A percentile compares a stretch with the other conserved stretches of the same genome.
Evolutionary conservation across 2,329 filamentous ascomycete genomes (phyloP).

Genomic region (Knufia fluminis): DNA sequence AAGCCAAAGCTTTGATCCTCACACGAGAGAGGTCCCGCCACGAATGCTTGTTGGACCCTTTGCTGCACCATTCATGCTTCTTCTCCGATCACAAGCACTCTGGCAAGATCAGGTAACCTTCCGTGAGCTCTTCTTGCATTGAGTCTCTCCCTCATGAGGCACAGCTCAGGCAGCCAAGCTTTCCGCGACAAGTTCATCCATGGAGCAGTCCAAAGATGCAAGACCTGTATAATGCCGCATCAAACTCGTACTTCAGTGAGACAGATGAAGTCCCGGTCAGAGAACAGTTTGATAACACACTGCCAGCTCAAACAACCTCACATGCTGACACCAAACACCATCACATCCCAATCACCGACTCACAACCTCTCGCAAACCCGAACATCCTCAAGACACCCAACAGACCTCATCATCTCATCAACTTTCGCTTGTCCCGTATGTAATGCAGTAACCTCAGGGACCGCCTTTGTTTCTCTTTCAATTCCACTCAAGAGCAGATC

Average conservation of each 20-base stretch:
- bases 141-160: conserved; percentile 7
- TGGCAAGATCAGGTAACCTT: conserved; percentile 8
- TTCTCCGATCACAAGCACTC: background rate
- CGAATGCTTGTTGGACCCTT: conserved; percentile 26
- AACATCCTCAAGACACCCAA: conserved; percentile 14
- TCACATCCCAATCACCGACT: conserved; percentile 11
- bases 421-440: conserved; percentile 60
- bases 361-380: conserved; percentile 7
- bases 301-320: conserved; percentile 7
- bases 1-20: conserved; percentile 93
- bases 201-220: conserved; percentile 14
- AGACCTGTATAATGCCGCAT: conserved; percentile 6
- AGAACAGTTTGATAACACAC: background rate
- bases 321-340: conserved; percentile 9
- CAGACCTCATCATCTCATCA: conserved; percentile 24
- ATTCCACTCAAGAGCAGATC: conserved; percentile 21
- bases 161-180: conserved; percentile 10
- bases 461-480: conserved; percentile 89
- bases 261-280: background rate
- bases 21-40: conserved; percentile 76
- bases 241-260: conserved; percentile 1
- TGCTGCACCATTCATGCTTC: conserved; percentile 9
- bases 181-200: conserved; percentile 16
- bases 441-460: conserved; percentile 76
- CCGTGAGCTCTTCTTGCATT: conserved; percentile 10